Evolutionary conservation across 257 asterid genomes (phyloP).

Genomic region (Capsicum pubescens): DNA sequence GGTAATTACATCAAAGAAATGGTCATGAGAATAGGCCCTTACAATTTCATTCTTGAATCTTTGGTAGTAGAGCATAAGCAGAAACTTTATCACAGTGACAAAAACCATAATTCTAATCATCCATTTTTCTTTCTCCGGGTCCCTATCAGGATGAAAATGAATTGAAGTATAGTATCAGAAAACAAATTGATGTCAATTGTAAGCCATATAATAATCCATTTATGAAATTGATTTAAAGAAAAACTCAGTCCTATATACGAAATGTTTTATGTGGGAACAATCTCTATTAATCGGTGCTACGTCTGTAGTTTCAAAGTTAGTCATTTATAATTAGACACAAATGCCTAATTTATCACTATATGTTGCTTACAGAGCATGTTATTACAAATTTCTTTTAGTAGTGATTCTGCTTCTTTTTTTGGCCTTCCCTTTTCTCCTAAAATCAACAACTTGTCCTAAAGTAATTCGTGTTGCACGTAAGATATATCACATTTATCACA

Average conservation of each 20-base stretch:
- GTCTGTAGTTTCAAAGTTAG: background rate
- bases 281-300: background rate
- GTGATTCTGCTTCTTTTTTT: background rate
- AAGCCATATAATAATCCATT: background rate
- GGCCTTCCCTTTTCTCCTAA: background rate
- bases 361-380: background rate
- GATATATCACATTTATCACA: background rate
- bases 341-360: background rate
- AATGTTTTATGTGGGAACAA: background rate
- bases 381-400: background rate
- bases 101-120: slow-evolving; percentile 93
- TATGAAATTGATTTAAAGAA: background rate
- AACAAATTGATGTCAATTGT: background rate
- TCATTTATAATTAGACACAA: background rate
- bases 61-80: slow-evolving; percentile 78
- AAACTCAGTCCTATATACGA: background rate
- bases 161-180: slow-evolving; percentile 27
- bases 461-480: background rate
- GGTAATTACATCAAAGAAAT: slow-evolving; percentile 86
- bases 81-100: slow-evolving; percentile 77
- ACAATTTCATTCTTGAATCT: slow-evolving; percentile 81
- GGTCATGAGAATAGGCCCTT: slow-evolving; percentile 92
- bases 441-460: background rate
- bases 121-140: slow-evolving; percentile 79
- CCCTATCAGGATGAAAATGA: slow-evolving; percentile 63